Evolutionary conservation across 2,329 filamentous ascomycete species (phyloP).

Genomic region (Aspergillus fischeri): DNA sequence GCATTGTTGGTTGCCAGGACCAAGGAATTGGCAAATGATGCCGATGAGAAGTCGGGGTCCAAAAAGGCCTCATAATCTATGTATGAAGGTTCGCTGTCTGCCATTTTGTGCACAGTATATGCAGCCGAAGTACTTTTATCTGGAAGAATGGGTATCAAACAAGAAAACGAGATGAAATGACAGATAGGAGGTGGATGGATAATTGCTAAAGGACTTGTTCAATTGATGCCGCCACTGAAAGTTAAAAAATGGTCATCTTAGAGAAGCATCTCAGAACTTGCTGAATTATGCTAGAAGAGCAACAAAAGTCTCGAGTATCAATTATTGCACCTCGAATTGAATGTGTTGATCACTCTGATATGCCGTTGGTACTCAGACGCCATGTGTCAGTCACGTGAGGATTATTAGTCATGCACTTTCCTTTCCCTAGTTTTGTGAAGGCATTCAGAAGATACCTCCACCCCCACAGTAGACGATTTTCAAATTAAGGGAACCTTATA

Average conservation of each 20-base stretch:
- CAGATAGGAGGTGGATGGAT: neutral
- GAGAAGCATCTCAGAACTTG: neutral
- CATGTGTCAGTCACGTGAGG: neutral
- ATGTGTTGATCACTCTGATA: neutral
- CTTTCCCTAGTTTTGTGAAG: neutral
- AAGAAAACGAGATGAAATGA: neutral
- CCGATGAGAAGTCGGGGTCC: slow-evolving; percentile 73
- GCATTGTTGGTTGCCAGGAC: slow-evolving; percentile 89
- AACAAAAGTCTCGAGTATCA: neutral
- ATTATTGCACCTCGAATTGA: neutral
- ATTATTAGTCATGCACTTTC: neutral
- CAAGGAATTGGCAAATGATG: slow-evolving; percentile 80
- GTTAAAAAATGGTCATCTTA: neutral
- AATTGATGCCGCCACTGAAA: neutral
- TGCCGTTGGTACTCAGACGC: neutral
- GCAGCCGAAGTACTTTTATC: neutral
- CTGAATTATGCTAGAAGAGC: neutral
- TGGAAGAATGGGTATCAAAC: neutral
- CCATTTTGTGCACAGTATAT: slow-evolving; percentile 22
- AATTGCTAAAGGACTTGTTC: neutral
- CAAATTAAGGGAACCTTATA: neutral
- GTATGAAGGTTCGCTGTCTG: slow-evolving; percentile 62
- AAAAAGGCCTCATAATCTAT: slow-evolving; percentile 95
- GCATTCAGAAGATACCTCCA: neutral
- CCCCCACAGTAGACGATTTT: neutral